Evolutionary conservation across 352 stramenopile genomes (phyloP), one percentile per base, ranked within the genome.

Genomic region (Pythium aphanidermatum): DNA sequence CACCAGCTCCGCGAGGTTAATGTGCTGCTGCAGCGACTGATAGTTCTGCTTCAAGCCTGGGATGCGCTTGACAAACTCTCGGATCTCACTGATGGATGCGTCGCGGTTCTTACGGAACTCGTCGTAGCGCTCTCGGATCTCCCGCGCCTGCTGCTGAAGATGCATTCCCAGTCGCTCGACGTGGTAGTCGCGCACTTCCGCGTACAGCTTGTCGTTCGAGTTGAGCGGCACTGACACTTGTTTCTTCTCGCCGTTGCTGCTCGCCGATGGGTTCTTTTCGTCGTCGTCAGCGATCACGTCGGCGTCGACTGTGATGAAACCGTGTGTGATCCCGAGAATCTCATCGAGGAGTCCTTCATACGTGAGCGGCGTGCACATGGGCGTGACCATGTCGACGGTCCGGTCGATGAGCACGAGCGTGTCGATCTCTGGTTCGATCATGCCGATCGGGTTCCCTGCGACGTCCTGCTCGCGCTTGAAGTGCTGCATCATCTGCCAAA

Each of bases 11-110:
- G 95, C 95, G 42, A 99, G 65, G 56, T 98, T 95, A 55, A 98
- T 98, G 65, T 98, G 96, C 68, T 98, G 95, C 51, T 96, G 95
- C 12, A 99, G 65, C n/a, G 76, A 96, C 65, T 95, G 86, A 60
- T 97, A 95, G 55, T 95, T 96, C 39, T 96, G 79, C 37, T 95
- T 96, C 14, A 96, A 65, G 10, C 86, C 86, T 0, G 95, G 95
- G 54, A 98, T 98, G 56, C 96, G 89, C 73, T 99, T 99, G 37
- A 98, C 95, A 54, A 99, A 98, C 58, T 98, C 93, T 55, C 97
- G 95, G 45, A 99, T 98, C 70, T 99, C 94, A 11, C 82, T 94
- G 58, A 99, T 95, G 41, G 95, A 97, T 32, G 95, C 95, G 46
- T 98, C 95, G 13, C 90, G 95, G 54, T 96, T 95, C 49, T 95